Base-by-base conservation (phyloP, 805 yeast genomes). In the Candida chilensis region DNA sequence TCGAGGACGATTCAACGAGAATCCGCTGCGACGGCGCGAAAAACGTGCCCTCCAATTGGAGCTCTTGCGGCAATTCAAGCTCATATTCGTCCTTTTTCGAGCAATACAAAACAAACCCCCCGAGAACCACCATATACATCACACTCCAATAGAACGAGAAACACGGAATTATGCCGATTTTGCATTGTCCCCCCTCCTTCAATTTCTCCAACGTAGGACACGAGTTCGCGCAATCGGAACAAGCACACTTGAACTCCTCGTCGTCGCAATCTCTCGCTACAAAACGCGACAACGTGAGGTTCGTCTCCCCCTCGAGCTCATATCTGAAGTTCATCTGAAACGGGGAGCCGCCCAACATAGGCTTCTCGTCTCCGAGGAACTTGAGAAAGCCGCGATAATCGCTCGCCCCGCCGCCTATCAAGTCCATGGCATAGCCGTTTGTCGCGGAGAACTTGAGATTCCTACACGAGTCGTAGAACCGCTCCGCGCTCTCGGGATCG, bases 371-470 rank as follows among this genome's bases (percentile, higher is more conserved):
- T 9, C 97, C 97, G 30, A 92, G 54, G 47, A 90, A 92, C 54
- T 87, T 82, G 40, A 90, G 59, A 48, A 90, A 90, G 32, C 74
- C 74, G 19, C 61, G 42, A 50, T 74, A 83, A 42, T 77, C 72
- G 32, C 64, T 68, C 2, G 97, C 96, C 2, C 97, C 97, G n/a
- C 98, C 98, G 5, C 98, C 98, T 25, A 90, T 78, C 24, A 90
- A 64, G 48, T 90, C 97, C 96, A 90, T 87, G 7, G 96, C 97
- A 44, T 71, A 84, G 2, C 96, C 96, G 52, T 88, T 90, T 3
- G 96, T 87, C 5, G 96, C 95, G 3, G 90, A 76, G 51, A 92
- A 88, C 55, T 90, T 87, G 49, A 90, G 80, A 38, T 78, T 75
- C 42, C 82, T 82, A 58, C 98, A 90, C 2, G 95, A 84, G 33